Evolutionary conservation across 2,329 filamentous ascomycete species (phyloP), one percentile per base, ranked within the genome.

Genomic region (Elsinoe necatrix): DNA sequence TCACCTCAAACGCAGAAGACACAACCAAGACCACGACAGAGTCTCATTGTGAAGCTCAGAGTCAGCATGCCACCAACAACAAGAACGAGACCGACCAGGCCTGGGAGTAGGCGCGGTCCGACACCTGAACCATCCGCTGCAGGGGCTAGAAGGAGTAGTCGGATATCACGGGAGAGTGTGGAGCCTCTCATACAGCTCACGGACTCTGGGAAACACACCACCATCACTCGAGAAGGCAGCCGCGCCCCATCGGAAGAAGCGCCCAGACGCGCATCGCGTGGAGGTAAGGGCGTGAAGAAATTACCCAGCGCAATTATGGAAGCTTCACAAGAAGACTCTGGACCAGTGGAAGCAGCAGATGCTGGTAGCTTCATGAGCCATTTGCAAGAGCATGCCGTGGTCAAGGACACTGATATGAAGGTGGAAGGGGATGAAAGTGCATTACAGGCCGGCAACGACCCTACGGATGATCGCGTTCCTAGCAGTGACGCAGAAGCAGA

Each of bases 171-270:
- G 60, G 79, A 81, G 61, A 72, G 77, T 3, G 75, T 79, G 23
- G 76, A 79, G 34, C 75, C 79, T 31, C 75, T 84, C 12, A 70
- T 82, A 45, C 79, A 77, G 14, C 69, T 84, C 43, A 79, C 80
- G 2, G 77, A 80, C 60, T 83, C 80, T 6, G 81, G 81, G 16
- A 77, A 73, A 58, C 80, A 84, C 65, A 74, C 76, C 58, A 68
- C 79, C 55, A 72, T 80, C 3, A 71, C 82, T 8, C 73, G 80
- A 59, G 71, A 75, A 61, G 78, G 76, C 23, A 81, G 80, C 2
- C 45, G 41, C 11, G 71, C 70, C 39, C 82, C 80, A 4, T 67
- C 70, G 3, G 75, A 80, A 58, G 61, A 72, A 12, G 67, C 68
- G 27, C 65, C 69, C n/a, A 69, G 67, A 21, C 71, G 73, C 59